Percentiles rank a stretch among this genome's conserved stretches.
Conservation (phyloP, 305 asterid species). For the Withania somnifera region DNA sequence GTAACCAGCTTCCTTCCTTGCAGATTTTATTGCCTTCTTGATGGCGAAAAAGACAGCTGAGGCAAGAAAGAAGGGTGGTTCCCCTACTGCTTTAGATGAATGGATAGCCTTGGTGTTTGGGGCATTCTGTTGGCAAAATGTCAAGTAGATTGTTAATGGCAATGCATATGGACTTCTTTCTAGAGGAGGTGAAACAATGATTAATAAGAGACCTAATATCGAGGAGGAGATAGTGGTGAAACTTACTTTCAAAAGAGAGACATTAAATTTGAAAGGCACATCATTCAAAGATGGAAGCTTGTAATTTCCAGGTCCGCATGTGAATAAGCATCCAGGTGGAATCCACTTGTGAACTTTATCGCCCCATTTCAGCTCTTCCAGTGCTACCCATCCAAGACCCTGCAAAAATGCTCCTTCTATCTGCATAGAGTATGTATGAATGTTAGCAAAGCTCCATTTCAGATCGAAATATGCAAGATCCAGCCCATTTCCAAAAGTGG, state of each 20-base stretch:
- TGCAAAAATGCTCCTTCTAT: constrained; percentile 92
- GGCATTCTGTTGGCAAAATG: constrained; percentile 41
- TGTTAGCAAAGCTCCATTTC: background rate
- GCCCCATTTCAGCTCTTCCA: constrained; percentile 97
- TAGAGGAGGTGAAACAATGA: background rate
- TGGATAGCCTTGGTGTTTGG: constrained; percentile 79
- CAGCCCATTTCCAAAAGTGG: background rate
- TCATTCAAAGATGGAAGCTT: constrained; percentile 88
- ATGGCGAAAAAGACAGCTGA: constrained; percentile 77
- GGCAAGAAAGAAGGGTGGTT: constrained; percentile 91
- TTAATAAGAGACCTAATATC: background rate
- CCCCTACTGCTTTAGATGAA: constrained; percentile 96
- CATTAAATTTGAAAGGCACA: constrained; percentile 63
- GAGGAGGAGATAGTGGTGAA: background rate
- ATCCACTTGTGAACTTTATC: constrained; percentile 85
- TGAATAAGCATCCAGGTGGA: constrained; percentile 58
- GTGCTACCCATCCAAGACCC: constrained; percentile 94
- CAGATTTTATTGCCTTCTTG: constrained; percentile 72
- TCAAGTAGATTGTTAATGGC: background rate
- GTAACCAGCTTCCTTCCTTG: constrained; percentile 63
- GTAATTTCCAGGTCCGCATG: constrained; percentile 86
- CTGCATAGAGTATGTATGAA: constrained; percentile 18
- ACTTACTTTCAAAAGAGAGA: constrained; percentile 82
- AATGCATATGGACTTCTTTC: background rate
- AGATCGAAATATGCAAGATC: background rate